Base-by-base conservation (phyloP, 2,329 filamentous ascomycete genomes). In the Geosmithia morbida region DNA sequence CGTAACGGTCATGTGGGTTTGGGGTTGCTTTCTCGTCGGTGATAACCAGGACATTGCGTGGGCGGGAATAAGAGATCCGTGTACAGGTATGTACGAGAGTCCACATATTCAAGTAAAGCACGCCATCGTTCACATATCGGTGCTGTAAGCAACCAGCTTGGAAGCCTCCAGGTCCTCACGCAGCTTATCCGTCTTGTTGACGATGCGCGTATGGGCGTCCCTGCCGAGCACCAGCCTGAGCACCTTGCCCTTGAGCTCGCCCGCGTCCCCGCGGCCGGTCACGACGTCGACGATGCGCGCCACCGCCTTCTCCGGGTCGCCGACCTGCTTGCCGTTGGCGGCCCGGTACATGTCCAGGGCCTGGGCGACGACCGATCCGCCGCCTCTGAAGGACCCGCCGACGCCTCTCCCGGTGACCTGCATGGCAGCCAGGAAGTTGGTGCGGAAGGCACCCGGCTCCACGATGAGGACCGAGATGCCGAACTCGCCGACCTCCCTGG, bases 361-460 rank as follows among this genome's bases (percentile, higher is more conserved):
- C 17, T 55, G 52, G 8, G 51, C 53, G 1, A 59, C 56, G 0
- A 54, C 51, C 2, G 55, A 58, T n/a, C n/a, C n/a, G 18, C 54
- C 59, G 44, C 5, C 30, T 42, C 59, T 51, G 46, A 66, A 66
- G 1, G 54, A 51, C 5, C 49, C 53, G 10, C 54, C 51, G 2
- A 53, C 51, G 11, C 52, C 51, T 1, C 53, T 50, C 7, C 55
- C 50, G 44, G 49, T 58, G 33, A 52, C 51, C 4, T 51, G 29
- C 37, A 52, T 57, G 45, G 56, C 55, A 41, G 49, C 49, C 19
- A 72, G 56, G 47, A 73, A 67, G n/a, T 66, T 66, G 11, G 71
- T 75, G 2, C 71, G 61, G 51, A 73, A 75, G 40, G 64, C 66
- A 2, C 72, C 72, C 1, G 69, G 70, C 53, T 75, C 70, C 18